A percentile compares a stretch with the other conserved stretches of the same genome.
phyloP scores from a whole-genome alignment of 1,284 basidiomycete species.

The Sanguinoderma infundibulare region DNA sequence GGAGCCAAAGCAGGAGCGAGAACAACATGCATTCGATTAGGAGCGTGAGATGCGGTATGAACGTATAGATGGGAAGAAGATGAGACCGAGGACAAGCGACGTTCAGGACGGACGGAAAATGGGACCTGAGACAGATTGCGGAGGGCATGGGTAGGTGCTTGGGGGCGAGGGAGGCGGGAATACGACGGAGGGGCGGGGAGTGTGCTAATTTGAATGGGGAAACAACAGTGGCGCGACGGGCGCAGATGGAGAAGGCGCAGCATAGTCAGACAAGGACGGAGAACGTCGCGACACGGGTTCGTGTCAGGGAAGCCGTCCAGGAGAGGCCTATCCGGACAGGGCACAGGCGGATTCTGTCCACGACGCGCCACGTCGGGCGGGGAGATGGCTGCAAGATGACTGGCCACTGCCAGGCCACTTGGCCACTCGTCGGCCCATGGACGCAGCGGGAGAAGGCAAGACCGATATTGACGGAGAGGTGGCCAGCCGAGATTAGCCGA shows the following conservation, averaged over 20 bases:
- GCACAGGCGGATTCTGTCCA: not conserved
- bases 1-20: too few species aligned
- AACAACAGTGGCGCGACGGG: not conserved
- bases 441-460: not conserved
- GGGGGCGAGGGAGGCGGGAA: not conserved
- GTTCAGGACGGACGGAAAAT: not conserved
- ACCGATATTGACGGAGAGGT: constrained; percentile 4
- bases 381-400: not conserved
- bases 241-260: not conserved
- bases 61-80: not conserved
- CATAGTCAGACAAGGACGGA: not conserved
- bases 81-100: not conserved
- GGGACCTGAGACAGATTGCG: not conserved
- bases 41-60: not conserved
- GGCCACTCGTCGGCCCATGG: too few species aligned
- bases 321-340: not conserved
- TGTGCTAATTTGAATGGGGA: not conserved
- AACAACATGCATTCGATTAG: not conserved
- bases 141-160: not conserved
- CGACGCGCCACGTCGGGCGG: not conserved
- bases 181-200: not conserved
- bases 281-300: not conserved
- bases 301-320: constrained; percentile 3
- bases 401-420: not conserved
- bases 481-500: constrained; percentile 11